Percentiles rank a stretch among this genome's conserved stretches.
Evolutionary conservation across 345 rosid species (phyloP).

Genomic region (Rhodamnia rubescens): DNA sequence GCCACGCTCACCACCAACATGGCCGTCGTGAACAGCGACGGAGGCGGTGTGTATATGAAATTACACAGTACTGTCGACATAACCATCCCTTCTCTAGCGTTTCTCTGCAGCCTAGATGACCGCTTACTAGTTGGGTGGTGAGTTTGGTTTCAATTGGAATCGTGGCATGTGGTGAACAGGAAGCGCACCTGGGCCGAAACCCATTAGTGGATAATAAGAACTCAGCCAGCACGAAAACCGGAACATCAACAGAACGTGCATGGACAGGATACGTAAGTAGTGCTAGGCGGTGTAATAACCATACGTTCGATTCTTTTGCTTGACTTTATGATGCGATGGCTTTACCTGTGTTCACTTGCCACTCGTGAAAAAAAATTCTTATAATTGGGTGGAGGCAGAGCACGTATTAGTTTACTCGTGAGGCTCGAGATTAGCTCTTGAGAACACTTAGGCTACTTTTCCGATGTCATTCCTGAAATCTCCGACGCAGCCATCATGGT

Average conservation of each 20-base stretch:
- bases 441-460: not conserved
- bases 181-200: not conserved
- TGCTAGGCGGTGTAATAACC: not conserved
- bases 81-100: not conserved
- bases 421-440: not conserved
- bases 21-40: constrained; percentile 17
- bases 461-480: not conserved
- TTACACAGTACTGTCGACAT: not conserved
- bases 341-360: not conserved
- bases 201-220: not conserved
- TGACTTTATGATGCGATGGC: not conserved
- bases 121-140: not conserved
- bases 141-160: not conserved
- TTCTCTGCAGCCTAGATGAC: not conserved
- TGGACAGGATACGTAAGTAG: not conserved
- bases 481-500: not conserved
- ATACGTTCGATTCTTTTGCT: not conserved
- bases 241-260: not conserved
- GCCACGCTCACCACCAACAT: constrained; percentile 20
- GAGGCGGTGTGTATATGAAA: constrained; percentile 24
- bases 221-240: not conserved
- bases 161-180: not conserved
- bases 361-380: not conserved
- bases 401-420: not conserved
- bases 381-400: not conserved